Evolutionary conservation across 2,329 filamentous ascomycete species (phyloP).

Genomic region (Hypomyces rosellus): DNA sequence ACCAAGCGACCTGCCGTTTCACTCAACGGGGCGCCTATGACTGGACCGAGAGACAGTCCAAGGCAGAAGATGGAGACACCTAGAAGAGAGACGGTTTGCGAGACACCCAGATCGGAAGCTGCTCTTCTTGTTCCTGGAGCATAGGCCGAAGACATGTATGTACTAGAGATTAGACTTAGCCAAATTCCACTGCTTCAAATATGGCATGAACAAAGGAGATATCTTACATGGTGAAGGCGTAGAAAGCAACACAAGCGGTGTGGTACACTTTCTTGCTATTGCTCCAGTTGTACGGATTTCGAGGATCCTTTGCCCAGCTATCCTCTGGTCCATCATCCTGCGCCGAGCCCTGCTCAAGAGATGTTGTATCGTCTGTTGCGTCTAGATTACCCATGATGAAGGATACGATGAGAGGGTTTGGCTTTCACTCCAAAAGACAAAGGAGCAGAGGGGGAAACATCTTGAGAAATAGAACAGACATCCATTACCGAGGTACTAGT

Average conservation of each 20-base stretch:
- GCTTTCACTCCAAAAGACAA: too few relatives aligned
- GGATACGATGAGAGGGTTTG: too few relatives aligned
- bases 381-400: too few relatives aligned
- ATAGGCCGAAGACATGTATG: conserved; percentile 10
- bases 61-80: conserved; percentile 64
- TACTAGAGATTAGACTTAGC: neutral
- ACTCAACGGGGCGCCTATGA: conserved; percentile 73
- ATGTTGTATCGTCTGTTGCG: too few relatives aligned
- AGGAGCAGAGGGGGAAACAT: too few relatives aligned
- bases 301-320: conserved; percentile 5
- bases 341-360: too few relatives aligned
- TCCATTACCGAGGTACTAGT: too few relatives aligned
- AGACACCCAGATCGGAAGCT: conserved; percentile 12
- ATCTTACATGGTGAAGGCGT: conserved; percentile 8
- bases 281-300: conserved; percentile 10
- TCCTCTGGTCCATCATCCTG: too few relatives aligned
- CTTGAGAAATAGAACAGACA: too few relatives aligned
- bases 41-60: conserved; percentile 65
- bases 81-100: conserved; percentile 11
- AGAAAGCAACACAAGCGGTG: conserved; percentile 2
- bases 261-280: conserved; percentile 1
- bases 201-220: neutral
- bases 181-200: neutral
- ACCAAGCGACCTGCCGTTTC: conserved; percentile 60
- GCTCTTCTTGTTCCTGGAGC: conserved; percentile 6